phyloP scores from a whole-genome alignment of 2,329 filamentous ascomycete species.

The Monosporascus sp. region DNA sequence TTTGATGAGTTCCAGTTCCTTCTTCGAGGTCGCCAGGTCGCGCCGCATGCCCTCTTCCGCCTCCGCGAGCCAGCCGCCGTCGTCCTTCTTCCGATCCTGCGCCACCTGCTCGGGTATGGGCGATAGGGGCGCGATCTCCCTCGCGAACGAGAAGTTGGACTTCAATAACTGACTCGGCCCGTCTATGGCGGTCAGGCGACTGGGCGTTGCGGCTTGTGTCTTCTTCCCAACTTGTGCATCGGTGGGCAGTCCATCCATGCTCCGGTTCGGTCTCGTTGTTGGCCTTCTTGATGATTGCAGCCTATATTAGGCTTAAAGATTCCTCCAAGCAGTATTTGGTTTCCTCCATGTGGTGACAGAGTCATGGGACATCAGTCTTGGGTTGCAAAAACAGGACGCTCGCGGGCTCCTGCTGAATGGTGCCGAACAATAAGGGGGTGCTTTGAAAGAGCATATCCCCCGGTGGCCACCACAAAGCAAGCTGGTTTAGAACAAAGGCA shows the following conservation, averaged over 20 bases:
- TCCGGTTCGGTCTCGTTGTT: no score
- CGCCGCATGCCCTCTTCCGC: conserved; percentile 11
- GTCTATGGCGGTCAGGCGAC: background rate
- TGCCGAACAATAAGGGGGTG: no score
- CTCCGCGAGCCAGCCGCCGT: conserved; percentile 15
- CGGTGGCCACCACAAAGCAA: no score
- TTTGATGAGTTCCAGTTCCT: conserved; percentile 20
- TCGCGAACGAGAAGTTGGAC: conserved; percentile 6
- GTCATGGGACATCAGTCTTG: no score
- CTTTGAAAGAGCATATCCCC: no score
- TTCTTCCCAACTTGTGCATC: background rate
- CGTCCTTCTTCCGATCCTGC: background rate
- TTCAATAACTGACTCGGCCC: conserved; percentile 2
- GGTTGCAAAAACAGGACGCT: no score
- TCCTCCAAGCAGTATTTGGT: no score
- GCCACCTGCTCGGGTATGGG: background rate
- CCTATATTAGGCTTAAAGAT: no score
- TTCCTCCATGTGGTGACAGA: no score
- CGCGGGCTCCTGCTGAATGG: no score
- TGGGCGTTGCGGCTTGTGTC: background rate
- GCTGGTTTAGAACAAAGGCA: no score
- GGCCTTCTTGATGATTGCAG: no score
- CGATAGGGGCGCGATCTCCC: conserved; percentile 2
- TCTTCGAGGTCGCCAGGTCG: conserved; percentile 19
- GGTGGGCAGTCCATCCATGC: background rate